Conservation (phyloP, 495 filamentous ascomycete genomes). For the Penicillium coffeae region DNA sequence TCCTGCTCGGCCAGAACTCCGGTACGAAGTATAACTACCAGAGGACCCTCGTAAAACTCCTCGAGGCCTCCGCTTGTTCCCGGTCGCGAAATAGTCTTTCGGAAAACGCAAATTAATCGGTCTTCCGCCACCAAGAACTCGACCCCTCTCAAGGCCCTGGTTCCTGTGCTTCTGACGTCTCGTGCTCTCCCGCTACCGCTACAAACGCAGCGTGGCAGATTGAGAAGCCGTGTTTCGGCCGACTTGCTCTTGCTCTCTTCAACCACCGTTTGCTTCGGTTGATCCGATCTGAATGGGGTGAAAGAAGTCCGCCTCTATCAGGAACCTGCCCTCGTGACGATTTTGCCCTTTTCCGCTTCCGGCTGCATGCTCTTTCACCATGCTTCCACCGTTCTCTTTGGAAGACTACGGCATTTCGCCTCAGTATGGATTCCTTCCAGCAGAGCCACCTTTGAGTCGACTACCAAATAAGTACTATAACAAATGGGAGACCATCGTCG, state of each 20-base stretch:
- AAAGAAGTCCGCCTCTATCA: background rate
- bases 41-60: no score
- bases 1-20: background rate
- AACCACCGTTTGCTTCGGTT: conserved; percentile 2
- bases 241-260: no score
- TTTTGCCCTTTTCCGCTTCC: background rate
- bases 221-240: no score
- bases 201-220: no score
- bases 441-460: conserved; percentile 70
- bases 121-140: background rate
- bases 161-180: no score
- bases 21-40: background rate
- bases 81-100: background rate
- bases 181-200: no score
- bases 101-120: background rate
- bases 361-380: conserved; percentile 30
- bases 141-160: background rate
- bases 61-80: background rate
- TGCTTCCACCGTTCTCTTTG: conserved; percentile 75
- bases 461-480: conserved; percentile 88
- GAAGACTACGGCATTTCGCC: conserved; percentile 86
- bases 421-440: conserved; percentile 82
- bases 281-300: background rate
- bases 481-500: conserved; percentile 81
- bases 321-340: background rate